Conservation (phyloP, 1,284 basidiomycete genomes). For the Ceratobasidium sp. region DNA sequence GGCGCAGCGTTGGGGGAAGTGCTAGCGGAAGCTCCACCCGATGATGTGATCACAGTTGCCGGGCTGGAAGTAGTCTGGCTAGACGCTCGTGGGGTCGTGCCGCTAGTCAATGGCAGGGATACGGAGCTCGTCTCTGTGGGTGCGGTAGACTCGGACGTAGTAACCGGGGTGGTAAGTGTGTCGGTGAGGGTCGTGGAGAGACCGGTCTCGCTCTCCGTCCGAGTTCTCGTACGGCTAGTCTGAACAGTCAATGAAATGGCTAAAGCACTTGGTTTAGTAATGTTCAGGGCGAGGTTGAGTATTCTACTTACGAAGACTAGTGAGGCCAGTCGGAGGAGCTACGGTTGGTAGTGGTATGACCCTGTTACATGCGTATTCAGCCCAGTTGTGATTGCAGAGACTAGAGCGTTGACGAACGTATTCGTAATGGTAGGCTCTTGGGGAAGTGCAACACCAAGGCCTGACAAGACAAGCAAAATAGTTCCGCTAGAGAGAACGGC, state of each 20-base stretch:
- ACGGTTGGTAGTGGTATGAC: constrained; percentile 1
- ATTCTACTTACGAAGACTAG: neutral
- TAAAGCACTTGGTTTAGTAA: neutral
- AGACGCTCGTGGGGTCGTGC: neutral
- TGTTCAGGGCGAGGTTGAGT: too few relatives aligned
- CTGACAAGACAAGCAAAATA: constrained; percentile 26
- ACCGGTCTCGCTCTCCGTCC: neutral
- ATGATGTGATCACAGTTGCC: neutral
- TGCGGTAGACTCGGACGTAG: neutral
- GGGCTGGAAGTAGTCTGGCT: too few relatives aligned
- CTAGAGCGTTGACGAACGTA: neutral
- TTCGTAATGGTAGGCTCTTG: constrained; percentile 2
- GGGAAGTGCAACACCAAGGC: constrained; percentile 11
- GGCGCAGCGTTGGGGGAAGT: constrained; percentile 21
- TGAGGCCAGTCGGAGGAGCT: neutral
- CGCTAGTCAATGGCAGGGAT: neutral
- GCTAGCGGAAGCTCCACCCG: neutral
- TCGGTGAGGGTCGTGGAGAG: neutral
- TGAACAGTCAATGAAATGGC: neutral
- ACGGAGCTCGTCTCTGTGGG: neutral
- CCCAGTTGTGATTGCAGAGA: neutral
- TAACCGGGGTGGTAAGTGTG: neutral
- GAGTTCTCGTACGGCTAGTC: neutral
- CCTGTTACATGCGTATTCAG: neutral
- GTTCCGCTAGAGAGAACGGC: neutral